Evolutionary conservation across 352 stramenopile species (phyloP).

Genomic region (Phytophthora sansomeana): DNA sequence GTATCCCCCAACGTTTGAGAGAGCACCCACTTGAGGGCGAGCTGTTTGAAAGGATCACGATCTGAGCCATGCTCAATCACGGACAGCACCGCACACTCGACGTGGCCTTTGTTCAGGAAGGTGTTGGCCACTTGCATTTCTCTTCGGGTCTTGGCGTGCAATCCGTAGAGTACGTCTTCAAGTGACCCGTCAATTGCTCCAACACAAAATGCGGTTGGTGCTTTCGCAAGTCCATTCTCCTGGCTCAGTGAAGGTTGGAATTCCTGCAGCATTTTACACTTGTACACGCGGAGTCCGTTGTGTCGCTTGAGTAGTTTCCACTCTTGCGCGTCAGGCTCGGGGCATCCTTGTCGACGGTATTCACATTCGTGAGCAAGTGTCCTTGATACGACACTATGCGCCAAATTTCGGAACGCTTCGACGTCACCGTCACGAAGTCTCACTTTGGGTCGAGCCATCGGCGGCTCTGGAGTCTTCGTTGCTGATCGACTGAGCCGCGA

Average conservation of each 20-base stretch:
- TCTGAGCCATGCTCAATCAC: slow-evolving; percentile 34
- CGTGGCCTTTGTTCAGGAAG: slow-evolving; percentile 29
- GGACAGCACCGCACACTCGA: slow-evolving; percentile 36
- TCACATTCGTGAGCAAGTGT: slow-evolving; percentile 52
- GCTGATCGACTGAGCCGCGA: slow-evolving; percentile 5
- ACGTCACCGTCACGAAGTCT: slow-evolving; percentile 37
- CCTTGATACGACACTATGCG: slow-evolving; percentile 42
- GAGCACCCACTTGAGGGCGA: slow-evolving; percentile 52
- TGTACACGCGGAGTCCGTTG: slow-evolving; percentile 32
- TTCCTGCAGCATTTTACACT: slow-evolving; percentile 18
- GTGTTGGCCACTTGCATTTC: slow-evolving; percentile 27
- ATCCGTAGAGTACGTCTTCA: slow-evolving; percentile 34
- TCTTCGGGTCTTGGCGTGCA: slow-evolving; percentile 31
- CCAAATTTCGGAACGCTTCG: slow-evolving; percentile 34
- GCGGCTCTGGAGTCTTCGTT: slow-evolving; percentile 15
- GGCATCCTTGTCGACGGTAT: slow-evolving; percentile 30
- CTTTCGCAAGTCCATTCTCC: slow-evolving; percentile 13
- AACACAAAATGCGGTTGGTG: slow-evolving; percentile 25
- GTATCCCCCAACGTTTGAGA: slow-evolving; percentile 32
- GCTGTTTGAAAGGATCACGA: slow-evolving; percentile 44
- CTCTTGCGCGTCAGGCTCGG: slow-evolving; percentile 21
- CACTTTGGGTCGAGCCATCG: slow-evolving; percentile 21
- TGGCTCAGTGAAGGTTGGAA: slow-evolving; percentile 18
- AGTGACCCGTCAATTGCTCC: slow-evolving; percentile 32
- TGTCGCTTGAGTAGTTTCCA: slow-evolving; percentile 40